A percentile compares a stretch with the other conserved stretches of the same genome.
These are phyloP conservation scores for Fusarium sp. DNA, from an alignment of 2,329 filamentous ascomycete species.

Conservation along the genomic window DNA sequence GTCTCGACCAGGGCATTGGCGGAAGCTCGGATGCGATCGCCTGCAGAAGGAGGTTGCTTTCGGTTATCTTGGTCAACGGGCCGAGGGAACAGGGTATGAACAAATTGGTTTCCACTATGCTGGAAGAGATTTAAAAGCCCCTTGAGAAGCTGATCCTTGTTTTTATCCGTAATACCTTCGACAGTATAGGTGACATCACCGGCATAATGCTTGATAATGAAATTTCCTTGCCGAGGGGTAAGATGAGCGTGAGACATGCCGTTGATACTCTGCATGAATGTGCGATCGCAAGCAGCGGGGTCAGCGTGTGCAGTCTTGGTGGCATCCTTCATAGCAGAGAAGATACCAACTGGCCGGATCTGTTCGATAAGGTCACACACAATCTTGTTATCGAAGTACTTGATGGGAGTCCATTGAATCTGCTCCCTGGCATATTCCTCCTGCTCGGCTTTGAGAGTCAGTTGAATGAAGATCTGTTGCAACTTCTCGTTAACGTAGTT, in stretches of 20 bases:
- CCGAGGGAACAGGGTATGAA: constrained; percentile 89
- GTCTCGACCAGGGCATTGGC: constrained; percentile 95
- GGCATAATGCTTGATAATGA: constrained; percentile 98
- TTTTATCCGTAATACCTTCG: constrained; percentile 98
- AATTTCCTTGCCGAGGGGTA: constrained; percentile 89
- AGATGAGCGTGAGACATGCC: constrained; percentile 92
- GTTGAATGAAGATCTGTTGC: constrained; percentile 98
- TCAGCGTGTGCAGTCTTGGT: constrained; percentile 98
- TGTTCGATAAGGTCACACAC: constrained; percentile 98
- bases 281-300: constrained; percentile 90
- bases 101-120: constrained; percentile 82
- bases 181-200: constrained; percentile 95
- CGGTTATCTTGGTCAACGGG: constrained; percentile 96
- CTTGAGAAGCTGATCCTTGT: constrained; percentile 97
- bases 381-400: constrained; percentile 99
- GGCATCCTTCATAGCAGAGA: constrained; percentile 95
- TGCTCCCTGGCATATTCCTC: constrained; percentile 96
- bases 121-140: constrained; percentile 88
- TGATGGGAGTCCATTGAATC: constrained; percentile 99
- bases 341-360: constrained; percentile 86
- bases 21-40: constrained; percentile 93
- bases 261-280: constrained; percentile 92
- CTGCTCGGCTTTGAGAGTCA: constrained; percentile 95
- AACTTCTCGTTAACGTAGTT: constrained; percentile 99
- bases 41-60: constrained; percentile 90